Conservation (phyloP, 176 grass and related monocot genomes). For the Coix lacrymajobi region DNA sequence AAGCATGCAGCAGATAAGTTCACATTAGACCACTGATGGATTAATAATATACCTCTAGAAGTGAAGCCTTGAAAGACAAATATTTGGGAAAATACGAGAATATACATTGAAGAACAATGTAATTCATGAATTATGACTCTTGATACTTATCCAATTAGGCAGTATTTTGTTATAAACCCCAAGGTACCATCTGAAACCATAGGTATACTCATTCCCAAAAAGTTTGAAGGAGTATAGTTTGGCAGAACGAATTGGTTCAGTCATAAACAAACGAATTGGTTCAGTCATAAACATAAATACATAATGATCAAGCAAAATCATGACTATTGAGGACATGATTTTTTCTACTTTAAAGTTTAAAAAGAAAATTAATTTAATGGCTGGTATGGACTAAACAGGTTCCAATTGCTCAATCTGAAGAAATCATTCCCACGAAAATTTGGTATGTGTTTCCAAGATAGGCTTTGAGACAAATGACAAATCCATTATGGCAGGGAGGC, state of each 20-base stretch:
- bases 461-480: background rate
- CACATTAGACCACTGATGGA: slow-evolving; percentile 12
- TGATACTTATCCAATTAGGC: background rate
- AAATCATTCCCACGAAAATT: slow-evolving; percentile 14
- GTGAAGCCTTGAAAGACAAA: slow-evolving; percentile 3
- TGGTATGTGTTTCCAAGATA: slow-evolving; percentile 1
- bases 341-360: slow-evolving; percentile 20
- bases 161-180: slow-evolving; percentile 10
- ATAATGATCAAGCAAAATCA: background rate
- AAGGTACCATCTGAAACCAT: background rate
- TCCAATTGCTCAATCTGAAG: background rate
- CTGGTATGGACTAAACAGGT: background rate
- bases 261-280: background rate
- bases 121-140: background rate
- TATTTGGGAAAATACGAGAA: slow-evolving; percentile 10
- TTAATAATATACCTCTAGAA: slow-evolving; percentile 4
- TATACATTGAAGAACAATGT: background rate
- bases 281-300: background rate
- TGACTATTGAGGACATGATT: background rate
- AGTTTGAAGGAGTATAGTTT: background rate
- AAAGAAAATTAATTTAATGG: slow-evolving; percentile 1
- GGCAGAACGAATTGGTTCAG: background rate
- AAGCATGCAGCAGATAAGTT: slow-evolving; percentile 9
- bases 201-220: background rate
- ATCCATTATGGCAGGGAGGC: slow-evolving; percentile 14